phyloP scores from a whole-genome alignment of 495 filamentous ascomycete species.

The Tuber brumale region DNA sequence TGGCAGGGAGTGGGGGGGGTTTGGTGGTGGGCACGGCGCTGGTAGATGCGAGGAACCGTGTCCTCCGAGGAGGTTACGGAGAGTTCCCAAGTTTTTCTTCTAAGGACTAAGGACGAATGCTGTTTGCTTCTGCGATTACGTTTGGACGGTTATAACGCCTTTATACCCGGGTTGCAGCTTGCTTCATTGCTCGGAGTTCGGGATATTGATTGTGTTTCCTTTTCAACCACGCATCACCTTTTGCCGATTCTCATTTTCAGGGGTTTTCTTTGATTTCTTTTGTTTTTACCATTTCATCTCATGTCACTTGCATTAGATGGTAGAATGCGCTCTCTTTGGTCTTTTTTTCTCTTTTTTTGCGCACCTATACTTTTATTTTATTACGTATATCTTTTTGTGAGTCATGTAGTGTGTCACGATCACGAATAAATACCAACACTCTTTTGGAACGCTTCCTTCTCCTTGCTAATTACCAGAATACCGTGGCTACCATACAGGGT shows the following conservation, averaged over 20 bases:
- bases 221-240: not conserved
- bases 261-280: not conserved
- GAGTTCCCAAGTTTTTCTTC: conserved; percentile 1
- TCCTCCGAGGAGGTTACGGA: not conserved
- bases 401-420: not conserved
- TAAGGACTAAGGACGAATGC: not conserved
- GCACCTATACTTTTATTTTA: not conserved
- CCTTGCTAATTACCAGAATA: not conserved
- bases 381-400: not conserved
- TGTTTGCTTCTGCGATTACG: not conserved
- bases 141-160: not conserved
- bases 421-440: not conserved
- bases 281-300: not conserved
- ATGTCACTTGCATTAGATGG: not conserved
- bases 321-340: not conserved
- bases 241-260: not conserved
- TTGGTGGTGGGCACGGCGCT: not conserved
- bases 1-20: not conserved
- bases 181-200: not conserved
- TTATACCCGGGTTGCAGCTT: not conserved
- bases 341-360: not conserved
- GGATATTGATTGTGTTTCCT: not conserved
- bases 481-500: not conserved
- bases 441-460: not conserved
- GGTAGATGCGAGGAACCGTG: not conserved